Percentiles rank a stretch among this genome's conserved stretches.
Evolutionary conservation across 352 stramenopile species (phyloP).

Genomic region (Globisporangium spiculum): DNA sequence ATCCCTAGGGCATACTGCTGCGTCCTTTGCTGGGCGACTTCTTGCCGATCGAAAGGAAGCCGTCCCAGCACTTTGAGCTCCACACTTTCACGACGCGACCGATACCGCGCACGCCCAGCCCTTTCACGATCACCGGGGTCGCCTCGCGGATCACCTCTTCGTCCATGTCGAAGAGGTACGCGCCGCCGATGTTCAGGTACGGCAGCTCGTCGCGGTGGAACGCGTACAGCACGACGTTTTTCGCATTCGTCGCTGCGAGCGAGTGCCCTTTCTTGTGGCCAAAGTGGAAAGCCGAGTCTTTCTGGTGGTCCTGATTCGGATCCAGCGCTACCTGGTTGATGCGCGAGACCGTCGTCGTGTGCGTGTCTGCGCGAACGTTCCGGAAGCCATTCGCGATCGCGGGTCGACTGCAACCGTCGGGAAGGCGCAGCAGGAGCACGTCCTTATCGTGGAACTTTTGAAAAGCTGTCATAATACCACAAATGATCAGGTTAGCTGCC

Average conservation of each 20-base stretch:
- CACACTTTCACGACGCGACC: slow-evolving; percentile 19
- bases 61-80: slow-evolving; percentile 14
- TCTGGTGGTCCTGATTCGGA: slow-evolving; percentile 19
- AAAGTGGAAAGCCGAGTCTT: slow-evolving; percentile 2
- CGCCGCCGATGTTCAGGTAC: slow-evolving; percentile 34
- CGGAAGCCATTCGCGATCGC: slow-evolving; percentile 48
- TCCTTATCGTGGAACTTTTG: slow-evolving; percentile 58
- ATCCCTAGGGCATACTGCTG: slow-evolving; percentile 15
- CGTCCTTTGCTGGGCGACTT: slow-evolving; percentile 6
- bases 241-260: slow-evolving; percentile 17
- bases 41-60: slow-evolving; percentile 10
- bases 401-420: slow-evolving; percentile 38
- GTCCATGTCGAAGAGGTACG: slow-evolving; percentile 35
- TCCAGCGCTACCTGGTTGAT: slow-evolving; percentile 23
- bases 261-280: slow-evolving; percentile 6
- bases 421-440: slow-evolving; percentile 48
- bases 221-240: slow-evolving; percentile 43
- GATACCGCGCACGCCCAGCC: slow-evolving; percentile 42
- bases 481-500: not conserved
- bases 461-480: slow-evolving; percentile 35
- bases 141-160: slow-evolving; percentile 25
- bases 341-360: slow-evolving; percentile 34
- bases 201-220: slow-evolving; percentile 68
- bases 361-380: slow-evolving; percentile 34
- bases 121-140: slow-evolving; percentile 51